Conservation (phyloP, 306 rosid genomes). For the Phaseolus lunatus region DNA sequence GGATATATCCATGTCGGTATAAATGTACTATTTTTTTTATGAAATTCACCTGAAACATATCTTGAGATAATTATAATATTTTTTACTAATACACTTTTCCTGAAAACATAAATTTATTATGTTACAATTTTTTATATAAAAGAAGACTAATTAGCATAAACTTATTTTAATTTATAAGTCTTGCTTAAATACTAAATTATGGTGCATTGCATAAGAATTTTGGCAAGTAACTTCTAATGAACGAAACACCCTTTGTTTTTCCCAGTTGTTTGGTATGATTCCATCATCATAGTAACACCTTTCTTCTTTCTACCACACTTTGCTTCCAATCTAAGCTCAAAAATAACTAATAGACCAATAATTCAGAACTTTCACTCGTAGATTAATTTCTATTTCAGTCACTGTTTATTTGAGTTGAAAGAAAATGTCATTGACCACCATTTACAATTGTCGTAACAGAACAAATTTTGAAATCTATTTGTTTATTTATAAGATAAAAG, state of each 20-base stretch:
- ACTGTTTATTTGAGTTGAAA: not conserved
- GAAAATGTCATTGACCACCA: not conserved
- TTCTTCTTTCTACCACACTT: not conserved
- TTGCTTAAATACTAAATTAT: not conserved
- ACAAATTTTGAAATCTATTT: not conserved
- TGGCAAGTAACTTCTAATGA: not conserved
- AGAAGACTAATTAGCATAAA: not conserved
- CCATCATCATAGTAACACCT: not conserved
- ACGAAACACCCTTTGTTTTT: not conserved
- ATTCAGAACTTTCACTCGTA: not conserved
- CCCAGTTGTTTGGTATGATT: not conserved
- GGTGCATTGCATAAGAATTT: not conserved
- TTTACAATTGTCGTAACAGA: not conserved
- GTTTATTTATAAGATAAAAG: too few relatives aligned
- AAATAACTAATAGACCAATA: not conserved
- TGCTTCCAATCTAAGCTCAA: constrained; percentile 25
- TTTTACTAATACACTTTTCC: too few relatives aligned
- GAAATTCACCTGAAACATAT: too few relatives aligned
- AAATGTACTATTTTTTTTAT: too few relatives aligned
- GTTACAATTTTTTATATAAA: too few relatives aligned
- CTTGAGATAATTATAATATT: too few relatives aligned
- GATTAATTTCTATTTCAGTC: not conserved
- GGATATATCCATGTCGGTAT: too few relatives aligned
- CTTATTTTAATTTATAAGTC: not conserved
- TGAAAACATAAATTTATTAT: too few relatives aligned